Evolutionary conservation across 257 asterid species (phyloP), one percentile per base, ranked within the genome.

Genomic region (Gentiana straminea): DNA sequence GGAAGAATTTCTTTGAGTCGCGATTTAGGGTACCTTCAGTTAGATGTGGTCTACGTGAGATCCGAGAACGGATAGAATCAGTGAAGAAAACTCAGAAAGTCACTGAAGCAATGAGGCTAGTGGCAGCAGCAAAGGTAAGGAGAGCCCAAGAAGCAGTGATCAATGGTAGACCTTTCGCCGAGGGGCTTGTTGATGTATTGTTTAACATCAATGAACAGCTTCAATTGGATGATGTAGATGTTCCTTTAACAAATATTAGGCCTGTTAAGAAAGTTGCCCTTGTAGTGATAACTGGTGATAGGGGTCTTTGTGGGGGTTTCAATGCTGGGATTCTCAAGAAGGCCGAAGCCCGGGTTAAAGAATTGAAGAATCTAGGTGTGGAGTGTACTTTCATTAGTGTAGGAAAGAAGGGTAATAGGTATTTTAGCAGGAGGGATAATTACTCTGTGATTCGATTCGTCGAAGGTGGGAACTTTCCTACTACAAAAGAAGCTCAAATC

Each of bases 221-320:
- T 53, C 83, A 68, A 8, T 49, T 64, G 7, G 93, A 86, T 6
- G 93, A 86, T 33, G 81, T 86, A 0, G 93, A 76, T 24, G 64
- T 75, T 36, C 95, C 93, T 11, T 69, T 83, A 37, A 86, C 89
- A 10, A 74, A 51, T 47, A 54, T 83, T 12, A 70, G 95, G 64
- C 87, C 95, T 13, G 89, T 83, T 33, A 81, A 67, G 63, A 79
- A 73, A 62, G 82, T 86, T 24, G 86, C 84, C 11, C 79, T 86
- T 6, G 52, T 86, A 4, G 86, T 81, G 32, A 63, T 86, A 48
- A 64, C 87, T 3, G 85, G 84, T 35, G 94, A 81, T 49, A 75
- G 90, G 57, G 94, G 95, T 10, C 93, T 86, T 37, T 86, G 95
- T 61, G 94, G 95, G 35, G 75, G 89, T 15, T 86, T 86, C 70